Percentiles rank a stretch among this genome's conserved stretches.
Evolutionary conservation across 2,329 filamentous ascomycete genomes (phyloP).

Genomic region (Paecilomyces sp.): DNA sequence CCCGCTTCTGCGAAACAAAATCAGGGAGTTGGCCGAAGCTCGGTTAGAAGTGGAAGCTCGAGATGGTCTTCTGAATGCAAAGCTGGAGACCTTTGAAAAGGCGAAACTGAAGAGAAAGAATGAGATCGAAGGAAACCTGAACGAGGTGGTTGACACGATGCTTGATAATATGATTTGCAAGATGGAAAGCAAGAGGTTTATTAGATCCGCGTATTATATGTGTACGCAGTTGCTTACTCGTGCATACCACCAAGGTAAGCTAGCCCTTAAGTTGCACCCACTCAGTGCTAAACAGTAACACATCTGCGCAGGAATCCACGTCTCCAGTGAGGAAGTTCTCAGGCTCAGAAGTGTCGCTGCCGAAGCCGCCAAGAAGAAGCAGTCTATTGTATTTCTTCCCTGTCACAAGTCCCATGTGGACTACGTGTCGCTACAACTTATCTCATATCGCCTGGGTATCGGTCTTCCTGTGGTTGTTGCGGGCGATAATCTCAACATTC

Average conservation of each 20-base stretch:
- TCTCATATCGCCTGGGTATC: conserved; percentile 88
- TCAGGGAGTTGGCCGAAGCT: conserved; percentile 67
- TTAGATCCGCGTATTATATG: conserved; percentile 85
- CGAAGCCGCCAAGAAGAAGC: conserved; percentile 74
- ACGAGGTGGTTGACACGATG: conserved; percentile 76
- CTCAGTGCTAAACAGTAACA: neutral
- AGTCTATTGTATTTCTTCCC: conserved; percentile 92
- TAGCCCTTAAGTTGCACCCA: neutral
- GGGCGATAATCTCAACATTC: conserved; percentile 94
- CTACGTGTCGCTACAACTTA: conserved; percentile 88
- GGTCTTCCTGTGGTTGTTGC: conserved; percentile 86
- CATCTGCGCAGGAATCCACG: conserved; percentile 62
- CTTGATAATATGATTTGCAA: conserved; percentile 98
- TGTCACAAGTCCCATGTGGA: conserved; percentile 94
- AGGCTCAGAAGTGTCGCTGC: conserved; percentile 75
- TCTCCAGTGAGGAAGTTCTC: conserved; percentile 88
- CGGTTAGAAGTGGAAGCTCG: conserved; percentile 69
- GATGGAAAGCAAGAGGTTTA: conserved; percentile 91
- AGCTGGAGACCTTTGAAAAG: conserved; percentile 19
- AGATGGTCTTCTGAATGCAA: conserved; percentile 57
- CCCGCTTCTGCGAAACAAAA: conserved; percentile 65
- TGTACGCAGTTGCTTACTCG: conserved; percentile 80
- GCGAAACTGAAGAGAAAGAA: conserved; percentile 29
- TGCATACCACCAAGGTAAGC: conserved; percentile 80
- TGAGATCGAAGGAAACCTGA: conserved; percentile 65